phyloP scores from a whole-genome alignment of 2,329 filamentous ascomycete genomes.

The Ophiostoma quercus region DNA sequence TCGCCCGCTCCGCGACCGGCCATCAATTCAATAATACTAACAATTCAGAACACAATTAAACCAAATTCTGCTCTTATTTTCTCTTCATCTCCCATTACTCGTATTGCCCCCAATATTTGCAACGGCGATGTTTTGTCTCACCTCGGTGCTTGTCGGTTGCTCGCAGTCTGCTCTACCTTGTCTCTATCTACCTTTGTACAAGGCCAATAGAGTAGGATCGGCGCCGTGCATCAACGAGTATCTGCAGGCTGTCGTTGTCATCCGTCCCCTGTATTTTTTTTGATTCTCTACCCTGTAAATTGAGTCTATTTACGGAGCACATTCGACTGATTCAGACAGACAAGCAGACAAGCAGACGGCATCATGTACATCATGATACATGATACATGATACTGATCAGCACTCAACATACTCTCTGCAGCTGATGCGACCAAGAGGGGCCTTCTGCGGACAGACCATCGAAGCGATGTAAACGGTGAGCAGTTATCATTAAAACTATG shows the following conservation, averaged over 20 bases:
- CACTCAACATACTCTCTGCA: background rate
- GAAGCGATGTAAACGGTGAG: background rate
- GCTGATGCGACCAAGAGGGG: background rate
- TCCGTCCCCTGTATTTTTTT: background rate
- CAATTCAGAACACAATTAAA: no score
- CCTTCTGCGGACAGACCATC: background rate
- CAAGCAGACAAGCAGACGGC: background rate
- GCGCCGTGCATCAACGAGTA: conserved; percentile 8
- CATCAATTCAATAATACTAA: background rate
- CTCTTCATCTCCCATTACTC: background rate
- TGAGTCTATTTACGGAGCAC: background rate
- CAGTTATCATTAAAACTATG: background rate
- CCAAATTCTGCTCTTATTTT: background rate
- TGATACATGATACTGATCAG: conserved; percentile 1
- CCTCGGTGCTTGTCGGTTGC: background rate
- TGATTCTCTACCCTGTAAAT: background rate
- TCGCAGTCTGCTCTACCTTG: background rate
- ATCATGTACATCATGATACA: background rate
- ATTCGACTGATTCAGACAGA: background rate
- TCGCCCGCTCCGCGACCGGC: background rate
- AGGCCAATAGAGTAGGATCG: conserved; percentile 6
- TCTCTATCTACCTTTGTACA: background rate
- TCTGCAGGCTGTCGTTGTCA: background rate
- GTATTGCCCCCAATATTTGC: background rate
- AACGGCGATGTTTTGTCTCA: conserved; percentile 13